phyloP scores from a whole-genome alignment of 106 monocot species.

The Cymbidium sinense region DNA sequence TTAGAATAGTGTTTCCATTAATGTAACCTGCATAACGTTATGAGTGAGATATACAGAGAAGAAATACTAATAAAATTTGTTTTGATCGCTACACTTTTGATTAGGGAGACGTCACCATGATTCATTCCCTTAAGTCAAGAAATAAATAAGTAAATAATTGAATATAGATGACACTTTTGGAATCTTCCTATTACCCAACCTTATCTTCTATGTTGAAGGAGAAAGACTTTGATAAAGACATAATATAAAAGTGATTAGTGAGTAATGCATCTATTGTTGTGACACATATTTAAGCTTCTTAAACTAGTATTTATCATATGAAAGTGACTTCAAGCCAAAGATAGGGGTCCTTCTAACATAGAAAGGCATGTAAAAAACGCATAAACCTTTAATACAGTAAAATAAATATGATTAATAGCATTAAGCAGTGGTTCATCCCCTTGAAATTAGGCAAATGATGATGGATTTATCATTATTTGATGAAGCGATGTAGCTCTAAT shows the following conservation, averaged over 20 bases:
- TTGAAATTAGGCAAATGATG: slow-evolving; percentile 1
- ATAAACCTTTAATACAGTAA: background rate
- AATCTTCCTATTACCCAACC: background rate
- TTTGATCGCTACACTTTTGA: background rate
- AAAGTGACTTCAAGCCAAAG: background rate
- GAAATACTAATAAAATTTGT: background rate
- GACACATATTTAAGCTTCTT: background rate
- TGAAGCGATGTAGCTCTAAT: background rate
- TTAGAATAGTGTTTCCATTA: background rate
- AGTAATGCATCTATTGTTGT: background rate
- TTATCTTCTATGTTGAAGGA: background rate
- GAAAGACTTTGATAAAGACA: background rate
- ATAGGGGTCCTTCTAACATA: background rate
- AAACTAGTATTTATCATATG: background rate
- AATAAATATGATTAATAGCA: background rate
- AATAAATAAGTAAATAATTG: background rate
- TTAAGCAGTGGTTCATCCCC: background rate
- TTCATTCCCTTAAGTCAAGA: background rate
- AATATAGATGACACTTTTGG: background rate
- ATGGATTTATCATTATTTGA: background rate
- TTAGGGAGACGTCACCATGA: background rate
- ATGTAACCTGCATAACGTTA: no score
- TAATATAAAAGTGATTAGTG: background rate
- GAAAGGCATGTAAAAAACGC: background rate
- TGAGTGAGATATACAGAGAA: no score